A percentile compares a stretch with the other conserved stretches of the same genome.
These are phyloP conservation scores for Coelastrella sp. DNA, from an alignment of 139 green algal genomes.

Conservation along the genomic window DNA sequence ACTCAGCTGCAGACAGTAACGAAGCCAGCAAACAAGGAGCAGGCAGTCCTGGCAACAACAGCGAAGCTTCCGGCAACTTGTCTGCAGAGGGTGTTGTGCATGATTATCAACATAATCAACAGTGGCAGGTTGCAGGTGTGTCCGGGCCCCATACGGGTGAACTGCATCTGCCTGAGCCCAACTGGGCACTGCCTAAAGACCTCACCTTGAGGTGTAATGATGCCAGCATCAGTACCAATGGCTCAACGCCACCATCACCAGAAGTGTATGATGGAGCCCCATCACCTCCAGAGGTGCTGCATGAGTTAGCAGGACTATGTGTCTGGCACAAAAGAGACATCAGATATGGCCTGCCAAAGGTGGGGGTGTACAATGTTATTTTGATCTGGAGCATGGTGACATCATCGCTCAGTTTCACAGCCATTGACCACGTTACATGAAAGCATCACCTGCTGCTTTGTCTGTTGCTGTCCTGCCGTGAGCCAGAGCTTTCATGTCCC, in stretches of 20 bases:
- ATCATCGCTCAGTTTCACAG: neutral
- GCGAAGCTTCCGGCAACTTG: no score
- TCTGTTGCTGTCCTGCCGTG: neutral
- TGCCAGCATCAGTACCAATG: neutral
- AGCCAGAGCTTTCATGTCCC: neutral
- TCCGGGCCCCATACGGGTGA: neutral
- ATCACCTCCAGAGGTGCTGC: neutral
- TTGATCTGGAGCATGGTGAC: neutral
- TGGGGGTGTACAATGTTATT: neutral
- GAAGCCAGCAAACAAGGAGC: no score
- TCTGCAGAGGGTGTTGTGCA: neutral
- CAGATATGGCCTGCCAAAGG: slow-evolving; percentile 61
- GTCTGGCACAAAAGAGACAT: slow-evolving; percentile 59
- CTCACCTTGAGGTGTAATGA: neutral
- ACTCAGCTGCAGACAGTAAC: neutral
- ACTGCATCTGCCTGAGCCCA: slow-evolving; percentile 39
- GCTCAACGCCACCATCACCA: neutral
- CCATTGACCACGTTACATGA: neutral
- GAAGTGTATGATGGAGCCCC: neutral
- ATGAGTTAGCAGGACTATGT: slow-evolving; percentile 22
- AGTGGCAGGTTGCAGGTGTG: neutral
- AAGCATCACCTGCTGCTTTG: neutral
- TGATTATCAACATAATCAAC: neutral
- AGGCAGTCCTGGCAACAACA: no score
- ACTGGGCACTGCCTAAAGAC: slow-evolving; percentile 46